phyloP scores from a whole-genome alignment of 176 grass and related monocot species.

The Avena atlantica region DNA sequence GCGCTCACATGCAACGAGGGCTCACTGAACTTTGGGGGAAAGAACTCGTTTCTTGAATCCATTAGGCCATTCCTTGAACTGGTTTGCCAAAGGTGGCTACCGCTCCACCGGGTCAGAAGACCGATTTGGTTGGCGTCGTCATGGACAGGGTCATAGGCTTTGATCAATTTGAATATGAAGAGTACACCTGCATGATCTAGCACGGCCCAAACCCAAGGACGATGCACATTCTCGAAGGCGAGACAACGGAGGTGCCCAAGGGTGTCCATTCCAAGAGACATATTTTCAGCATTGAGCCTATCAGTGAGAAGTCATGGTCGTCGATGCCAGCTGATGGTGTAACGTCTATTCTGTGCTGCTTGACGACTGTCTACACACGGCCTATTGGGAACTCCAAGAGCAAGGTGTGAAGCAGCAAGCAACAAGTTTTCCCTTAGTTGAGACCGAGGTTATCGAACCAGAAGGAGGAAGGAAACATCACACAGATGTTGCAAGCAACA shows the following conservation, averaged over 20 bases:
- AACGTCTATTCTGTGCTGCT: constrained; percentile 47
- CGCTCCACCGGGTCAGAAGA: not conserved
- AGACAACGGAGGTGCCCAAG: constrained; percentile 56
- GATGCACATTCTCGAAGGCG: constrained; percentile 74
- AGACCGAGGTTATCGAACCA: too few species aligned
- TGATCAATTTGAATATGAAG: constrained; percentile 71
- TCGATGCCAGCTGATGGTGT: not conserved
- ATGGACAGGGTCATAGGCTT: constrained; percentile 40
- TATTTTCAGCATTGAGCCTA: constrained; percentile 61
- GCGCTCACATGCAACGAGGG: constrained; percentile 52
- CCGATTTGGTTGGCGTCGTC: constrained; percentile 1
- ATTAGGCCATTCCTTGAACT: constrained; percentile 58
- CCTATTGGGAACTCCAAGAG: too few species aligned
- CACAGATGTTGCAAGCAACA: too few species aligned
- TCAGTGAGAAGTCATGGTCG: constrained; percentile 19
- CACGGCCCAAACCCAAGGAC: constrained; percentile 74
- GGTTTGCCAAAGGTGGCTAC: constrained; percentile 28
- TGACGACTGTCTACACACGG: too few species aligned
- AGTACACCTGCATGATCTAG: constrained; percentile 91
- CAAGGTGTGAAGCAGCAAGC: too few species aligned
- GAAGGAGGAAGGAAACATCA: too few species aligned
- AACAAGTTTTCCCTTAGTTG: too few species aligned
- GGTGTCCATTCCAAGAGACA: constrained; percentile 9
- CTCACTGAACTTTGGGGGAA: constrained; percentile 42
- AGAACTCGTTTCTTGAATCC: constrained; percentile 61